Percentiles rank a stretch among this genome's conserved stretches.
These are phyloP conservation scores for Rhizopus stolonifer DNA, from an alignment of 371 early-diverging fungal species.

Conservation along the genomic window DNA sequence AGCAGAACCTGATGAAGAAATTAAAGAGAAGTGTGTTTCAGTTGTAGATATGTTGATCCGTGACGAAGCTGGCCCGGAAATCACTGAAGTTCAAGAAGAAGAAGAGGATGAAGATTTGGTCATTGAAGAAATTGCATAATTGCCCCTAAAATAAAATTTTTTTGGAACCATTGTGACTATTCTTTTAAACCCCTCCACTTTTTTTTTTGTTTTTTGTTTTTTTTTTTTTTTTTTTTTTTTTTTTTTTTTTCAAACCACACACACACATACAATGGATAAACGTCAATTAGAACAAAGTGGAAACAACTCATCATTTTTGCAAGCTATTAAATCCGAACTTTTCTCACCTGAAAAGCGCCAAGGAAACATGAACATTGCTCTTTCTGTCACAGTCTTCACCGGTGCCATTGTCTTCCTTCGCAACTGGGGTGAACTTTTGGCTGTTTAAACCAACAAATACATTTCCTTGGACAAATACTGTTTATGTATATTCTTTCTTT, in stretches of 20 bases:
- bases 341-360: conserved; percentile 52
- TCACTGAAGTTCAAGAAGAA: conserved; percentile 32
- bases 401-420: conserved; percentile 59
- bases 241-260: too few relatives aligned
- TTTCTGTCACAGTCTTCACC: conserved; percentile 63
- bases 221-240: conserved; percentile 6
- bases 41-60: conserved; percentile 87
- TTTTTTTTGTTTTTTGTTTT: conserved; percentile 1
- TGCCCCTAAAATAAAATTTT: neutral
- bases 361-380: conserved; percentile 58
- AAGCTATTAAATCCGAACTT: conserved; percentile 47
- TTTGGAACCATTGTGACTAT: neutral
- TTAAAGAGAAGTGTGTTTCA: conserved; percentile 69
- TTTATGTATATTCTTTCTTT: neutral
- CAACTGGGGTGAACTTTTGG: conserved; percentile 65
- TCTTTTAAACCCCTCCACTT: conserved; percentile 4
- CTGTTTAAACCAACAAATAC: conserved; percentile 44
- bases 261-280: conserved; percentile 19
- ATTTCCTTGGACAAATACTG: too few relatives aligned
- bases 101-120: conserved; percentile 55
- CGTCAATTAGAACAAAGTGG: conserved; percentile 36
- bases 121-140: conserved; percentile 57
- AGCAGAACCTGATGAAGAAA: conserved; percentile 63
- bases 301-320: conserved; percentile 32
- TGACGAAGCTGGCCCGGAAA: conserved; percentile 65